Evolutionary conservation across 1,284 basidiomycete genomes (phyloP).

Genomic region (Cutaneotrichosporon cyanovorans): DNA sequence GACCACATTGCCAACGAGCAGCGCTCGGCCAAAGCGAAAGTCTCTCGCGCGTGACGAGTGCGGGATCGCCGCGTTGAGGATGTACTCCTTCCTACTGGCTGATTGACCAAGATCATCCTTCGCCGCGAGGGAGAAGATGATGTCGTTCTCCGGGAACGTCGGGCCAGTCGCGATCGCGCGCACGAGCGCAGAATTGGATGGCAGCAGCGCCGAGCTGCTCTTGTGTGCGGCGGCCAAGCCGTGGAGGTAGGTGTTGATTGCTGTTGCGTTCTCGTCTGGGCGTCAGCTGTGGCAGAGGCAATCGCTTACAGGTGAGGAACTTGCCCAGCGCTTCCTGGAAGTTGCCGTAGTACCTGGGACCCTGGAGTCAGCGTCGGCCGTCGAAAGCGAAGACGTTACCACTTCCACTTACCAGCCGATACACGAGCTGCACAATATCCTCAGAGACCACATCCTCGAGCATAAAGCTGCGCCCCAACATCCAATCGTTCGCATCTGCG

Average conservation of each 20-base stretch:
- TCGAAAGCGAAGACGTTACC: not conserved
- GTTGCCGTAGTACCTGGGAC: constrained; percentile 44
- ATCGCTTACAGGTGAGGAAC: constrained; percentile 37
- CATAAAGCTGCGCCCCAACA: constrained; percentile 34
- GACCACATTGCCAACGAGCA: constrained; percentile 56
- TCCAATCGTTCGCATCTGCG: constrained; percentile 42
- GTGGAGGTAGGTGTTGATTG: constrained; percentile 44
- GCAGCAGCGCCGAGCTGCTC: constrained; percentile 28
- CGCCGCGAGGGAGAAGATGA: constrained; percentile 38
- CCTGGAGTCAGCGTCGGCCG: too few species aligned
- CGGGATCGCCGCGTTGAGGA: constrained; percentile 36
- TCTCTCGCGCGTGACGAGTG: constrained; percentile 29
- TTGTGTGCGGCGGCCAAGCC: constrained; percentile 33
- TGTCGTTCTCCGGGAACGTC: constrained; percentile 38
- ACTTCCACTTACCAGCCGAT: constrained; percentile 36
- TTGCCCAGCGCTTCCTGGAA: constrained; percentile 42
- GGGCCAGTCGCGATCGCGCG: constrained; percentile 40
- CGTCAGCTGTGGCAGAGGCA: constrained; percentile 16
- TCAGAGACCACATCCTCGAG: constrained; percentile 42
- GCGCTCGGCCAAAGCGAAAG: constrained; percentile 28
- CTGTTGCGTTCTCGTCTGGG: constrained; percentile 39
- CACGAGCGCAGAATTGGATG: constrained; percentile 38
- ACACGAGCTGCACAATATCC: constrained; percentile 40
- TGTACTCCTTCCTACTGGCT: constrained; percentile 10
- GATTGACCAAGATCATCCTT: constrained; percentile 19